Evolutionary conservation across 2,329 filamentous ascomycete genomes (phyloP).

Genomic region (Pseudogymnoascus sp.): DNA sequence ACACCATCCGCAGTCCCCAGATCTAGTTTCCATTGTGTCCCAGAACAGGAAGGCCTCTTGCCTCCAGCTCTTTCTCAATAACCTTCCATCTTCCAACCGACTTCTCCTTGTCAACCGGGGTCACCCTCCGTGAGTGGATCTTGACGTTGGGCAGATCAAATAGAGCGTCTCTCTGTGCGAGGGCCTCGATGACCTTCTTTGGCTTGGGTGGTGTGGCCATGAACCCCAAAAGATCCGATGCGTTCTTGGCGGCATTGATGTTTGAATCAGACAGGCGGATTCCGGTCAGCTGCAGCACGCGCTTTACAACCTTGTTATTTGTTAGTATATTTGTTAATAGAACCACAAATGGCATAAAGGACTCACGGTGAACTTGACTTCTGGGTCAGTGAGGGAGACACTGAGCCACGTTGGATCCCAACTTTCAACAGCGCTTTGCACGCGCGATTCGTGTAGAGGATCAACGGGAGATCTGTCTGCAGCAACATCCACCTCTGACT

Average conservation of each 20-base stretch:
- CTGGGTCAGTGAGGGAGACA: conserved; percentile 48
- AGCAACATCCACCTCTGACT: conserved; percentile 25
- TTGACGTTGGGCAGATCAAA: conserved; percentile 60
- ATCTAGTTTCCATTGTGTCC: conserved; percentile 32
- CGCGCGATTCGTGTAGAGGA: conserved; percentile 30
- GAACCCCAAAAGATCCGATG: conserved; percentile 47
- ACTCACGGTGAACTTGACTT: conserved; percentile 68
- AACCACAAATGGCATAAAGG: not conserved
- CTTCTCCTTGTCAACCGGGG: conserved; percentile 64
- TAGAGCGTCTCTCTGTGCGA: conserved; percentile 42
- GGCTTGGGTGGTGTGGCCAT: conserved; percentile 49
- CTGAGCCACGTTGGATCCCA: conserved; percentile 53
- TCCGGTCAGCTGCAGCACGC: conserved; percentile 74
- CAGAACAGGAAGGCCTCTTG: conserved; percentile 52
- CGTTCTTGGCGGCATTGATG: conserved; percentile 49
- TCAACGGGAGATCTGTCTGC: conserved; percentile 22
- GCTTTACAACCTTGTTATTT: conserved; percentile 62
- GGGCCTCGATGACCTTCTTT: conserved; percentile 55
- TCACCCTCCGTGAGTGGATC: conserved; percentile 57
- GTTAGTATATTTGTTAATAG: not conserved
- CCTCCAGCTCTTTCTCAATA: conserved; percentile 62
- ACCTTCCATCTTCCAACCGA: conserved; percentile 71
- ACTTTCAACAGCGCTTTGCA: conserved; percentile 35
- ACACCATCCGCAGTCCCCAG: not conserved
- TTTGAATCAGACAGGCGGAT: conserved; percentile 64